A percentile compares a stretch with the other conserved stretches of the same genome.
These are phyloP conservation scores for Ascochyta viciae-villosae DNA, from an alignment of 2,329 filamentous ascomycete species.

Conservation along the genomic window DNA sequence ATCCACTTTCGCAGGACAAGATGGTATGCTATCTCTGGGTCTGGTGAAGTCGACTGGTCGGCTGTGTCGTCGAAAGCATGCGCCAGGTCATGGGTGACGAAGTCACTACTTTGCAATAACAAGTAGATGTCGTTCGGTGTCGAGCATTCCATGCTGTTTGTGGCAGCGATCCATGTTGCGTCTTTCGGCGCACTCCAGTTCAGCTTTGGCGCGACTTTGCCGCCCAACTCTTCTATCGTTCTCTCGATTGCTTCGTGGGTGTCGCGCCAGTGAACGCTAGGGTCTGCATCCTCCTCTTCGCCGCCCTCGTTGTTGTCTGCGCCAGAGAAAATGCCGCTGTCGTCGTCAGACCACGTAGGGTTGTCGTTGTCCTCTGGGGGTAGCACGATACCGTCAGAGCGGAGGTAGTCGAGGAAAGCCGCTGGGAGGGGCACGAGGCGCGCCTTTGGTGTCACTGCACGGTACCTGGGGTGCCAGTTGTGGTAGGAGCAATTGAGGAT, in stretches of 20 bases:
- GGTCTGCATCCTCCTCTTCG: constrained; percentile 65
- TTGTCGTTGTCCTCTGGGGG: constrained; percentile 69
- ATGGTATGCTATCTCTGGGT: constrained; percentile 70
- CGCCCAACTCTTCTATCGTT: constrained; percentile 81
- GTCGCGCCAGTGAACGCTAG: constrained; percentile 67
- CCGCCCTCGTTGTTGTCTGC: constrained; percentile 51
- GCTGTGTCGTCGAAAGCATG: constrained; percentile 84
- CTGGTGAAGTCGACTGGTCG: constrained; percentile 27
- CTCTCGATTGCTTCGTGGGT: constrained; percentile 79
- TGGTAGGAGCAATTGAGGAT: constrained; percentile 96
- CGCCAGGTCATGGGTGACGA: constrained; percentile 91
- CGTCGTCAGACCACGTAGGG: constrained; percentile 55
- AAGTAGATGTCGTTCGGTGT: constrained; percentile 91
- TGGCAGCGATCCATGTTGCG: constrained; percentile 86
- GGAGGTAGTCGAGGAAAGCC: constrained; percentile 84
- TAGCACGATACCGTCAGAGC: constrained; percentile 89
- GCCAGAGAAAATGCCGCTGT: constrained; percentile 60
- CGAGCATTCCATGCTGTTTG: constrained; percentile 90
- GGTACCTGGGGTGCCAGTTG: constrained; percentile 87
- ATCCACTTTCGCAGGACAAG: constrained; percentile 89
- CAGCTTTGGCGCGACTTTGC: constrained; percentile 87
- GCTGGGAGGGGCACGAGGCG: constrained; percentile 78
- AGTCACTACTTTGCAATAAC: constrained; percentile 91
- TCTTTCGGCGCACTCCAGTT: constrained; percentile 99
- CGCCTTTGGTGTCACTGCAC: constrained; percentile 81